Evolutionary conservation across 2,329 filamentous ascomycete genomes (phyloP), one percentile per base, ranked within the genome.

Genomic region (Xylariales sp.): DNA sequence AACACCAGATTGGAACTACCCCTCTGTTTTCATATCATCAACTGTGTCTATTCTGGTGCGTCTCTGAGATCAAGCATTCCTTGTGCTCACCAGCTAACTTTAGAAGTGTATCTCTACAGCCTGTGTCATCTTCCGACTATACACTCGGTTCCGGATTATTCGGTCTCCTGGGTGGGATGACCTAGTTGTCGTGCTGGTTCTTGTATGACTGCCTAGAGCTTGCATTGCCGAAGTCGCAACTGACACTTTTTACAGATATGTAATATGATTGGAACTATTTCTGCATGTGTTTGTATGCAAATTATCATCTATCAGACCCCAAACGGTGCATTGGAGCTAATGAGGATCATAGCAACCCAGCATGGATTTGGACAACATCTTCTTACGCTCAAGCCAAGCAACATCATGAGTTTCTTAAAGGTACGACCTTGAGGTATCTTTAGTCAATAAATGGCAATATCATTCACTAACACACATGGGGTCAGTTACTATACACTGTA

Each of bases 401-500:
- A 46, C 1, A 43, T 40, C 25, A 12, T 25, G 5, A 28, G 21
- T 1, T 51, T 48, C 23, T 27, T 52, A 5, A 49, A 40, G 42
- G 49, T 52, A 32, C n/a, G n/a, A n/a, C n/a, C n/a, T 6, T 15
- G 42, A 11, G 4, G n/a, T 10, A 5, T 4, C 33, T 29, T 5
- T 11, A 19, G 13, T 13, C 7, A 4, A 17, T 6, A 5, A 10
- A 11, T 5, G 18, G 7, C 3, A 21, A 21, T 20, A 16, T 27
- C 30, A 25, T 23, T 24, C 16, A n/a, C 4, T 20, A 5, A 8
- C 16, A 13, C 11, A 2, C n/a, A 16, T n/a, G n/a, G n/a, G n/a
- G n/a, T n/a, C n/a, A n/a, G n/a, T n/a, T n/a, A n/a, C 49, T 51
- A 20, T 56, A 56, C 34, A 34, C 51, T 13, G 32, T 37, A n/a